A percentile compares a stretch with the other conserved stretches of the same genome.
phyloP scores from a whole-genome alignment of 345 rosid species.

The Erodium maritimum region DNA sequence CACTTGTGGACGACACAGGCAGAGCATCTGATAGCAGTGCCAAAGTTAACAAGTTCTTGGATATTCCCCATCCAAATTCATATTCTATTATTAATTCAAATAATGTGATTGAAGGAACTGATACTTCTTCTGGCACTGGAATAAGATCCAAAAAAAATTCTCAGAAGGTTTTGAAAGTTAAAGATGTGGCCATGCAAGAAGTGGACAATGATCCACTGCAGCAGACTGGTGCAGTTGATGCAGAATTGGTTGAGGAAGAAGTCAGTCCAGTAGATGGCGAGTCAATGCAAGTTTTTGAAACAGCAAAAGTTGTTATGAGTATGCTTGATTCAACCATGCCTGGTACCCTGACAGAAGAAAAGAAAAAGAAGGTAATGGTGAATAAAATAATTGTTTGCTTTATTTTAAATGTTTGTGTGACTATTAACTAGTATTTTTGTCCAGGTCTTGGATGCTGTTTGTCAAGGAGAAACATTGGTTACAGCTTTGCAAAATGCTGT shows the following conservation, averaged over 20 bases:
- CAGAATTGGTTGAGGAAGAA: constrained; percentile 27
- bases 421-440: constrained; percentile 20
- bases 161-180: constrained; percentile 18
- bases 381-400: background rate
- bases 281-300: constrained; percentile 52
- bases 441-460: constrained; percentile 79
- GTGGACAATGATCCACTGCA: constrained; percentile 17
- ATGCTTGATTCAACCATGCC: constrained; percentile 83
- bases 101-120: constrained; percentile 22
- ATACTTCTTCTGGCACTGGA: constrained; percentile 15
- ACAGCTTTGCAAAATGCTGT: constrained; percentile 85
- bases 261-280: constrained; percentile 33
- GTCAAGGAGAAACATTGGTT: constrained; percentile 75
- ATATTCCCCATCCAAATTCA: constrained; percentile 23
- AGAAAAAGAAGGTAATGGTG: constrained; percentile 60
- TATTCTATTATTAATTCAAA: constrained; percentile 21
- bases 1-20: constrained; percentile 32
- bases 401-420: constrained; percentile 12
- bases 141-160: constrained; percentile 19
- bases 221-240: constrained; percentile 26
- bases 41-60: constrained; percentile 28
- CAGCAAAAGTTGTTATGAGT: constrained; percentile 65
- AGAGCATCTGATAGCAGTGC: constrained; percentile 24
- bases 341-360: constrained; percentile 48
- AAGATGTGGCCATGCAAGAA: constrained; percentile 18